Evolutionary conservation across 805 yeast genomes (phyloP).

Genomic region (Wickerhamomyces alni): DNA sequence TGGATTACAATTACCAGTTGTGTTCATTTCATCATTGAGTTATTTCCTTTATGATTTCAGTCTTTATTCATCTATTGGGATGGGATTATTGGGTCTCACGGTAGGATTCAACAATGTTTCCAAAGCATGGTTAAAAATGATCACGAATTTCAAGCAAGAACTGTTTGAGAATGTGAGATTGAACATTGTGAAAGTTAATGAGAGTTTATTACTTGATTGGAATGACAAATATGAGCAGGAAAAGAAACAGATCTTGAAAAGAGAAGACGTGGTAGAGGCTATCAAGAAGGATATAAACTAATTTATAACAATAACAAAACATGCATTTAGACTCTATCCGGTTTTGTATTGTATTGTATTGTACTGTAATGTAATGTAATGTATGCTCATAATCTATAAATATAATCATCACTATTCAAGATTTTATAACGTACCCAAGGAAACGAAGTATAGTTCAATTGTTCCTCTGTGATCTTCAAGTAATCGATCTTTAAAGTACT

Average conservation of each 20-base stretch:
- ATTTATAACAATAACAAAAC: not conserved
- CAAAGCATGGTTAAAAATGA: conserved; percentile 23
- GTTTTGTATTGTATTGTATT: too few relatives aligned
- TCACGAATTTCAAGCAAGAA: conserved; percentile 17
- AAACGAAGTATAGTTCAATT: conserved; percentile 57
- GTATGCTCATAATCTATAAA: conserved; percentile 16
- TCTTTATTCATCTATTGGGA: conserved; percentile 25
- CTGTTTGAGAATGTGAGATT: conserved; percentile 20
- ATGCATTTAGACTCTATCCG: too few relatives aligned
- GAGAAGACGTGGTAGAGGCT: conserved; percentile 3
- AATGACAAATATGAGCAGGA: conserved; percentile 14
- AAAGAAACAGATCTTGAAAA: conserved; percentile 2
- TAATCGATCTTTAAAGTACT: conserved; percentile 65
- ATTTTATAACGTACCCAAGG: conserved; percentile 73
- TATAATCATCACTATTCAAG: conserved; percentile 29
- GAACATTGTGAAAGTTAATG: conserved; percentile 15
- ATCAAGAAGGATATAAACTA: conserved; percentile 1
- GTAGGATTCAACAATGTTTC: conserved; percentile 27
- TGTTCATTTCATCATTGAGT: conserved; percentile 23
- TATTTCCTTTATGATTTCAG: conserved; percentile 24
- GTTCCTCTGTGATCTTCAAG: conserved; percentile 54
- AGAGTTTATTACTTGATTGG: conserved; percentile 17
- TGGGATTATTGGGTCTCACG: conserved; percentile 25
- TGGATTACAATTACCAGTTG: conserved; percentile 27
- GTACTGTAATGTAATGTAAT: too few relatives aligned